phyloP scores from a whole-genome alignment of 306 rosid species.

The Vigna hirtella region DNA sequence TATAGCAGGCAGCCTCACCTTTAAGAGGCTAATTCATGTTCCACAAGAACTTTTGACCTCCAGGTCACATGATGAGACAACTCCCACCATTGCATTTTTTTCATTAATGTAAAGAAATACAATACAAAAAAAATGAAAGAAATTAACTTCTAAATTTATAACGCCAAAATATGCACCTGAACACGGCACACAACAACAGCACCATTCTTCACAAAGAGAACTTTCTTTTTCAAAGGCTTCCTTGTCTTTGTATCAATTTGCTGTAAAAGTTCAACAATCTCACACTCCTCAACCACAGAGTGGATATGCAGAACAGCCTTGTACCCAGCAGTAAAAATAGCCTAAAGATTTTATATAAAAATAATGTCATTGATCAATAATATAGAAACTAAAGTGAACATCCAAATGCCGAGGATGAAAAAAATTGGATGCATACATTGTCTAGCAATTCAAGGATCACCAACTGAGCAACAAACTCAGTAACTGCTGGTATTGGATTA shows the following conservation, averaged over 20 bases:
- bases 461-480: constrained; percentile 86
- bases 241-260: constrained; percentile 93
- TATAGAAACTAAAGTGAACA: constrained; percentile 15
- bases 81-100: constrained; percentile 7
- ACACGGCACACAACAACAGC: constrained; percentile 82
- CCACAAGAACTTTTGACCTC: constrained; percentile 10
- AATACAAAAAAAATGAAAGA: background rate
- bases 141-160: constrained; percentile 13
- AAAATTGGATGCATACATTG: constrained; percentile 55
- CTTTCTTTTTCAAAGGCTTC: constrained; percentile 83
- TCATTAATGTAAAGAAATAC: constrained; percentile 3
- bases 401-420: constrained; percentile 2
- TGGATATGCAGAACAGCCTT: constrained; percentile 96
- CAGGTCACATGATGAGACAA: constrained; percentile 2
- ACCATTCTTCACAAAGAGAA: constrained; percentile 92
- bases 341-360: constrained; percentile 55
- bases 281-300: constrained; percentile 96
- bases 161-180: constrained; percentile 70
- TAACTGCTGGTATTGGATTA: constrained; percentile 71
- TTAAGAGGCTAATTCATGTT: background rate
- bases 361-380: constrained; percentile 7
- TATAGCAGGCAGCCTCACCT: background rate
- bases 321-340: constrained; percentile 99
- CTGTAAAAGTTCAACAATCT: constrained; percentile 85
- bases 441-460: constrained; percentile 93